phyloP scores from a whole-genome alignment of 2,329 filamentous ascomycete genomes.

The Fusarium sororula region DNA sequence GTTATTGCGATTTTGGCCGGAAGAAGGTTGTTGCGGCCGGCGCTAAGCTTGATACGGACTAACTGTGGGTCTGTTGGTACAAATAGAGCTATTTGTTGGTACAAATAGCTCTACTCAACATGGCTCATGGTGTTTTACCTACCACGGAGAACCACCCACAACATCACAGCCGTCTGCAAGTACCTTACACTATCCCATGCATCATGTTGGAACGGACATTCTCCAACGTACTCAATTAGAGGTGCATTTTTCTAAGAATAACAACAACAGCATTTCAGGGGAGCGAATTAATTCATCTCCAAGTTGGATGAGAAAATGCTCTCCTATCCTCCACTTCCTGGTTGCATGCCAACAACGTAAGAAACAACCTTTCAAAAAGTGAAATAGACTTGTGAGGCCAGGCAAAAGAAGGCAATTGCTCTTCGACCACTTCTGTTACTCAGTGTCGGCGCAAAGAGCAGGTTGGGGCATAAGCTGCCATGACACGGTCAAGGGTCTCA shows the following conservation, averaged over 20 bases:
- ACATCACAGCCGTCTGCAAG: neutral
- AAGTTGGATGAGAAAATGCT: neutral
- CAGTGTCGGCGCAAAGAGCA: slow-evolving; percentile 38
- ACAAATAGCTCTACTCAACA: too few species aligned
- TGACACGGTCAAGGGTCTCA: slow-evolving; percentile 49
- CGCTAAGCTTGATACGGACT: too few species aligned
- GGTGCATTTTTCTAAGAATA: neutral
- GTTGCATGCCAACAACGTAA: neutral
- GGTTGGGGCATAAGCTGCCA: slow-evolving; percentile 44
- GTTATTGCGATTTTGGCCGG: too few species aligned
- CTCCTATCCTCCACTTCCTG: neutral
- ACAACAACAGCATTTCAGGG: neutral
- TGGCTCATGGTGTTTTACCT: neutral
- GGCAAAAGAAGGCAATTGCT: neutral
- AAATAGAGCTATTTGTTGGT: too few species aligned
- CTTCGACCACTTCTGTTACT: neutral
- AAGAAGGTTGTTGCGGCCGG: too few species aligned
- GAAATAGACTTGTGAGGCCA: neutral
- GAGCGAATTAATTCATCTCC: neutral
- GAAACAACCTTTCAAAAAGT: neutral
- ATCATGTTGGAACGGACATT: neutral
- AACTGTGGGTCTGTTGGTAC: too few species aligned
- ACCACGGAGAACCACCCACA: too few species aligned
- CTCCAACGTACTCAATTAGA: neutral
- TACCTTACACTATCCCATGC: neutral